Percentiles rank a stretch among this genome's conserved stretches.
Evolutionary conservation across 805 yeast genomes (phyloP).

Genomic region (Kuraishia borneana): DNA sequence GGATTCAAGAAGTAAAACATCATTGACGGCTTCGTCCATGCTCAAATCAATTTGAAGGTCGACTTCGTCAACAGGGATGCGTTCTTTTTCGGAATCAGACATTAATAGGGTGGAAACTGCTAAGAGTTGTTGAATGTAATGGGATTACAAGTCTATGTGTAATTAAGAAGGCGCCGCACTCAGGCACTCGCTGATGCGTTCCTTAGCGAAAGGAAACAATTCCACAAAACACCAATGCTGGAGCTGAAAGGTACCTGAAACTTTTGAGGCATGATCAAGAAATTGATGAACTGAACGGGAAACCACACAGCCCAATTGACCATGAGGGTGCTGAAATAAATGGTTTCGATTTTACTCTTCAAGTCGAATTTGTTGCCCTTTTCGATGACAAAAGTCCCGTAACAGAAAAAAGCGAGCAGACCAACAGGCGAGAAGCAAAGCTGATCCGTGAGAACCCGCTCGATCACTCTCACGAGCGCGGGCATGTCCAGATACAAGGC

Average conservation of each 20-base stretch:
- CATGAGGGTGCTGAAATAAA: constrained; percentile 58
- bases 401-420: constrained; percentile 68
- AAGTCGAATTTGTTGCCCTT: constrained; percentile 58
- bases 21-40: no score
- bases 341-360: constrained; percentile 46
- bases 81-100: no score
- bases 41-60: no score
- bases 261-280: constrained; percentile 53
- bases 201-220: constrained; percentile 78
- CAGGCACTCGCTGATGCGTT: constrained; percentile 31
- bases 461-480: constrained; percentile 71
- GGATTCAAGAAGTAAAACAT: background rate
- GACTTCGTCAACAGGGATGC: no score
- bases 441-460: constrained; percentile 86
- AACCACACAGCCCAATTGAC: constrained; percentile 75
- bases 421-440: constrained; percentile 82
- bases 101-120: background rate
- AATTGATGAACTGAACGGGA: constrained; percentile 68
- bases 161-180: background rate
- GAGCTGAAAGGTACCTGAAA: constrained; percentile 90
- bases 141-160: background rate
- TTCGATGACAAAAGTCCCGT: constrained; percentile 75
- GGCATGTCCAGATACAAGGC: constrained; percentile 70
- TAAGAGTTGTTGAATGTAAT: no score
- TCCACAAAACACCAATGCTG: constrained; percentile 83